Base-by-base conservation (phyloP, 768 basidiomycete species). In the Hypholoma fasciculare region DNA sequence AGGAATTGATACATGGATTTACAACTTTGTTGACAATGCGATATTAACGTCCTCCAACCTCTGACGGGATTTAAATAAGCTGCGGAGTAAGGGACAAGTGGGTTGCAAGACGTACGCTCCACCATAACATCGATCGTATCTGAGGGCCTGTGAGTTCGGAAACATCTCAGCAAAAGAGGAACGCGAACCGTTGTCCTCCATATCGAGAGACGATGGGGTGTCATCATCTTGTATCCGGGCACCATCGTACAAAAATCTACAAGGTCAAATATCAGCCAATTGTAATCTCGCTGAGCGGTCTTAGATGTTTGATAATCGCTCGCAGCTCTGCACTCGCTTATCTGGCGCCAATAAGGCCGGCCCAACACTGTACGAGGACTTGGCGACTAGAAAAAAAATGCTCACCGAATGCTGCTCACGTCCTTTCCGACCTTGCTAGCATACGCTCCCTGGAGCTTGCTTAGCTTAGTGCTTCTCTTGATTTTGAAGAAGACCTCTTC, bases 401-500 rank as follows among this genome's bases (percentile, higher is more conserved):
- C 89, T 66, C 63, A 96, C 94, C 94, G 89, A 68, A 97, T 95
- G 67, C 87, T 90, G 62, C 69, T 64, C 17, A 94, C 89, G 63
- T 96, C 93, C 73, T 94, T 94, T 57, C 94, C 94, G 14, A 96
- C 93, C 69, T 95, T 94, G 70, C 79, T 85, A 55, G 94, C 94
- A 74, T 97, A 97, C 44, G 94, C 94, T 60, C 86, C 90, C 71
- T 94, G 92, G 23, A 96, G 83, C 78, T 96, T 97, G 80, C 86
- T 90, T 65, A 97, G 75, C 78, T 90, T 94, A 44, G 94, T 96
- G 73, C 83, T 90, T 68, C 89, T 85, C 77, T 96, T 97, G 77
- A 97, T 96, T 82, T 97, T 96, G 83, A 97, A 97, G 76, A 90
- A 96, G 26, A 96, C 92, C 71, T 96, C 94, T 36, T 95, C 92